phyloP scores from a whole-genome alignment of 495 filamentous ascomycete species.

The Bathelium albidoporum region DNA sequence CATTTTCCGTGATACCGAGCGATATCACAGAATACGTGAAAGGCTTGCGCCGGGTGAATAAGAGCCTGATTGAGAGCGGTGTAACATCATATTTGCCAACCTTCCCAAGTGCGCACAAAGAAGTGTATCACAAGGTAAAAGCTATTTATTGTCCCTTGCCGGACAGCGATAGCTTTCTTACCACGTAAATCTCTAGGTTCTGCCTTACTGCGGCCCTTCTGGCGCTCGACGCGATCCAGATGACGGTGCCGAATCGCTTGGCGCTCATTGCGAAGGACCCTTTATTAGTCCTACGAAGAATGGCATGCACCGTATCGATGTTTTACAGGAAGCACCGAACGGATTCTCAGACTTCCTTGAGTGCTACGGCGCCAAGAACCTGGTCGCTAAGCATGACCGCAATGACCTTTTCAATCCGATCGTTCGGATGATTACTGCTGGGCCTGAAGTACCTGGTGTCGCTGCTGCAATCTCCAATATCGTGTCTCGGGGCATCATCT shows the following conservation, averaged over 20 bases:
- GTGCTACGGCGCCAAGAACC: slow-evolving; percentile 59
- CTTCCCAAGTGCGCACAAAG: slow-evolving; percentile 52
- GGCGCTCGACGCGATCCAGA: slow-evolving; percentile 39
- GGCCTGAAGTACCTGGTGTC: slow-evolving; percentile 63
- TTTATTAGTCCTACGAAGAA: slow-evolving; percentile 63
- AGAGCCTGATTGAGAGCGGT: slow-evolving; percentile 57
- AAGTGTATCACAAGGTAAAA: slow-evolving; percentile 56
- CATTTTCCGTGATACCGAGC: slow-evolving; percentile 63
- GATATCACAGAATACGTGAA: slow-evolving; percentile 52
- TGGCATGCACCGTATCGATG: slow-evolving; percentile 60
- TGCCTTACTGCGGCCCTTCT: slow-evolving; percentile 64
- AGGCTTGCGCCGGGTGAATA: slow-evolving; percentile 56
- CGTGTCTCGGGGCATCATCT: slow-evolving; percentile 49
- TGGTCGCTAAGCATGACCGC: slow-evolving; percentile 22
- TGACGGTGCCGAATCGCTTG: slow-evolving; percentile 68
- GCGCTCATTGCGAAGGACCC: slow-evolving; percentile 76
- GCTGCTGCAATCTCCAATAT: slow-evolving; percentile 50
- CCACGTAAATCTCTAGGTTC: slow-evolving; percentile 35
- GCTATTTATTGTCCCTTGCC: neutral
- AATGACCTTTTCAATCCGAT: slow-evolving; percentile 6
- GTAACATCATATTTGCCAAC: slow-evolving; percentile 81
- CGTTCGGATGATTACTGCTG: slow-evolving; percentile 73
- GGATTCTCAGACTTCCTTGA: slow-evolving; percentile 48
- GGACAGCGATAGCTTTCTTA: slow-evolving; percentile 6
- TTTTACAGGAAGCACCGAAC: slow-evolving; percentile 43